Base-by-base conservation (phyloP, 1,139 yeast species). In the Lodderomyces metapsilosis region DNA sequence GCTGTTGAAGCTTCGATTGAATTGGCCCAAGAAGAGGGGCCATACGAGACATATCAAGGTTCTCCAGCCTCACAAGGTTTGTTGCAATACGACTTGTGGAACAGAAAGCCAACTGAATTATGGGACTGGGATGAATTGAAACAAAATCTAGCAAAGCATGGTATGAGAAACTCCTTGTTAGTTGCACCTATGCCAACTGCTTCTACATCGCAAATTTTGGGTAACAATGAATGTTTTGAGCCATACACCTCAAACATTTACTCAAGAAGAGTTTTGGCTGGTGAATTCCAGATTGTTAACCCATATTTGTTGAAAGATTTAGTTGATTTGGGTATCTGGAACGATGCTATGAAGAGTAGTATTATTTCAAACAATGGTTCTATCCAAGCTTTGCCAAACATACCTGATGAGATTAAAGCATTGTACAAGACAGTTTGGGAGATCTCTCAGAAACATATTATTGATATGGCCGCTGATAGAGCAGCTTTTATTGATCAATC, bases 101-200 rank as follows among this genome's bases (percentile, higher is more conserved):
- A 71, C 51, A 68, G 72, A 57, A 76, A 76, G 57, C 83, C 83
- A 38, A 69, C 81, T 40, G 77, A 71, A 49, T 68, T 77, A 52
- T 78, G 70, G 69, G 80, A 78, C 51, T 78, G 84, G 84, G 81
- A 75, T 52, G 43, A 59, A 11, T 61, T 78, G 49, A 77, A 76
- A 58, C 64, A 58, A 43, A 63, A 66, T 41, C 59, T 78, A 44
- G 66, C 66, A 37, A 61, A 61, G 44, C 64, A 70, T 50, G 84
- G 84, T 41, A 54, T 78, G 41, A 67, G 83, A 57, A 78, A 78
- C 62, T 78, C 83, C n/a, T 62, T 78, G 38, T 66, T 78, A 47
- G 79, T 78, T 44, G 84, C 83, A 1, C 82, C 82, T 45, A 78
- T 78, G 84, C 84, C 84, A 36, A 78, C 84, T 42, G 84, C 84